phyloP scores from a whole-genome alignment of 1,139 yeast species.

The Scheffersomyces insectosa region DNA sequence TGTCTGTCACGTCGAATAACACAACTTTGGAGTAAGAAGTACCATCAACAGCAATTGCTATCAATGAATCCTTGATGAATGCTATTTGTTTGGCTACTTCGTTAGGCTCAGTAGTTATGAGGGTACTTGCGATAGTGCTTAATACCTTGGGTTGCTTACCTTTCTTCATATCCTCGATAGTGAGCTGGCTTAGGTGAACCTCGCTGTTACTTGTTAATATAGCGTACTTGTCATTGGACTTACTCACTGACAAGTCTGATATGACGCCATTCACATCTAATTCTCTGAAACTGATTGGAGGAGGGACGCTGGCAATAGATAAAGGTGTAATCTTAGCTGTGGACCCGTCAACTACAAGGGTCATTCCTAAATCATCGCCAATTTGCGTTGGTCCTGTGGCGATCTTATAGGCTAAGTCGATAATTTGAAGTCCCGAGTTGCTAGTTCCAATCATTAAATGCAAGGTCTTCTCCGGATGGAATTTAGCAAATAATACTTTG shows the following conservation, averaged over 20 bases:
- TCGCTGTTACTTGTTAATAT: constrained; percentile 47
- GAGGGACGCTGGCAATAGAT: constrained; percentile 87
- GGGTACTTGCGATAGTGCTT: constrained; percentile 30
- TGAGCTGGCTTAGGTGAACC: constrained; percentile 21
- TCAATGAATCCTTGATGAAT: constrained; percentile 48
- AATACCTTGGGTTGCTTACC: constrained; percentile 51
- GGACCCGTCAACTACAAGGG: constrained; percentile 77
- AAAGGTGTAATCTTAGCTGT: constrained; percentile 80
- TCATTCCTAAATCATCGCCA: constrained; percentile 77
- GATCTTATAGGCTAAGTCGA: constrained; percentile 67
- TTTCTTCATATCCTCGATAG: constrained; percentile 30
- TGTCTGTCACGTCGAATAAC: constrained; percentile 44
- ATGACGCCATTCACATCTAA: constrained; percentile 53
- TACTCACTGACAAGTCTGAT: constrained; percentile 63
- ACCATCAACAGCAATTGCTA: constrained; percentile 61
- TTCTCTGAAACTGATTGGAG: constrained; percentile 82
- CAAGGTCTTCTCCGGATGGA: constrained; percentile 90
- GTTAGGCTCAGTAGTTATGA: constrained; percentile 29
- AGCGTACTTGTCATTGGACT: constrained; percentile 61
- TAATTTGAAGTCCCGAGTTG: constrained; percentile 51
- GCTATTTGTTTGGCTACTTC: constrained; percentile 66
- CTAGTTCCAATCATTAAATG: constrained; percentile 66
- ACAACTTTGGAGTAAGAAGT: constrained; percentile 49
- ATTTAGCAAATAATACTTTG: constrained; percentile 54
- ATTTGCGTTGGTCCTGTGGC: constrained; percentile 67